Percentiles rank a stretch among this genome's conserved stretches.
phyloP scores from a whole-genome alignment of 2,329 filamentous ascomycete species.

The Penicillium capsulatum region DNA sequence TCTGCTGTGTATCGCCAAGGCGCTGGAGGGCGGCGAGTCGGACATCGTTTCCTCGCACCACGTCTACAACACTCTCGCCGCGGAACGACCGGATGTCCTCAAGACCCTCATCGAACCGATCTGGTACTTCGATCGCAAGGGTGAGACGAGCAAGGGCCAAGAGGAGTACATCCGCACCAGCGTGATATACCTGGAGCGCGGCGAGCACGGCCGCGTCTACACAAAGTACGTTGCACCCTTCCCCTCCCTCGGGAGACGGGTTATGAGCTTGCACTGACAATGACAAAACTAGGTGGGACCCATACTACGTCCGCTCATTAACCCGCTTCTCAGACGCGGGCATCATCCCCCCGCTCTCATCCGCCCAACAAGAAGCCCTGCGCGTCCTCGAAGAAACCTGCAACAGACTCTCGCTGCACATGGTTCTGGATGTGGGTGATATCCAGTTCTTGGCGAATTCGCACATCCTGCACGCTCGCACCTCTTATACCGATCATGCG shows the following conservation, averaged over 20 bases:
- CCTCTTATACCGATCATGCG: constrained; percentile 69
- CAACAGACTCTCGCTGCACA: constrained; percentile 69
- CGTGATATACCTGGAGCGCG: constrained; percentile 73
- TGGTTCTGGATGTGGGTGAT: constrained; percentile 80
- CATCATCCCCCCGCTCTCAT: constrained; percentile 66
- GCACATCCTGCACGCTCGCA: constrained; percentile 76
- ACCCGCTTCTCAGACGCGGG: constrained; percentile 69
- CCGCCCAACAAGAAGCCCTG: constrained; percentile 64
- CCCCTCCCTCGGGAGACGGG: not conserved
- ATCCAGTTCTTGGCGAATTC: constrained; percentile 82
- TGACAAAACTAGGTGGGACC: constrained; percentile 63
- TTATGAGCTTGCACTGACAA: no score
- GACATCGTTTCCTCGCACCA: constrained; percentile 75
- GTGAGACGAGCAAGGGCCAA: constrained; percentile 70
- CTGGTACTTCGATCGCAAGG: constrained; percentile 92
- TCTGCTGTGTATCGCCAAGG: constrained; percentile 72
- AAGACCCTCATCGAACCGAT: constrained; percentile 69
- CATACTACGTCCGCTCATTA: constrained; percentile 77
- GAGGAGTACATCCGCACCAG: constrained; percentile 68
- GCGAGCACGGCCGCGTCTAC: constrained; percentile 63
- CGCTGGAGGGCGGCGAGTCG: constrained; percentile 76
- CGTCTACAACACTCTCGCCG: constrained; percentile 76
- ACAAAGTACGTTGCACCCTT: constrained; percentile 54
- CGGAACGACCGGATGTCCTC: constrained; percentile 71
- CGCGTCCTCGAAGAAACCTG: constrained; percentile 72